Percentiles rank a stretch among this genome's conserved stretches.
Conservation (phyloP, 495 filamentous ascomycete genomes). For the Hypoxylon perforatum region DNA sequence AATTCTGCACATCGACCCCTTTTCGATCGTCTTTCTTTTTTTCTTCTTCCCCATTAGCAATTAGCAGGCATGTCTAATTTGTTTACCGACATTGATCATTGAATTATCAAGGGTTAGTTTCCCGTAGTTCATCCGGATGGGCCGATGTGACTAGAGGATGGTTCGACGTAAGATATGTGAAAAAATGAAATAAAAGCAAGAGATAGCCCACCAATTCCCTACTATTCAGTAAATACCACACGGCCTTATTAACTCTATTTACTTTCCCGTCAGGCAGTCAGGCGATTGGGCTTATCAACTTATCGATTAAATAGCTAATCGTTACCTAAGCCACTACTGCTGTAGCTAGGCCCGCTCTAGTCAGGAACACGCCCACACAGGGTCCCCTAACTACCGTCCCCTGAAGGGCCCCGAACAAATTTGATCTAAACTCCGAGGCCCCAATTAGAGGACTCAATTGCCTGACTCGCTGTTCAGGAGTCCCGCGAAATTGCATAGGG, state of each 20-base stretch:
- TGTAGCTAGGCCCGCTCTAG: slow-evolving; percentile 5
- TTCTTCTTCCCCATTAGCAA: slow-evolving; percentile 1
- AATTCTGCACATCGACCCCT: slow-evolving; percentile 22
- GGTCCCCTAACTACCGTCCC: background rate
- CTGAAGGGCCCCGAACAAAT: slow-evolving; percentile 11
- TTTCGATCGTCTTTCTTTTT: slow-evolving; percentile 22
- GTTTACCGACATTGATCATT: slow-evolving; percentile 26
- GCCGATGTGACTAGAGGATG: slow-evolving; percentile 28
- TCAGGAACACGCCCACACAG: slow-evolving; percentile 16
- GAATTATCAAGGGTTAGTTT: background rate
- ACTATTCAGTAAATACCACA: background rate
- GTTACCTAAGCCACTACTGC: slow-evolving; percentile 7
- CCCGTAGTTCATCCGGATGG: slow-evolving; percentile 21
- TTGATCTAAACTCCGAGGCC: slow-evolving; percentile 33
- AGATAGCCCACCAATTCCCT: background rate
- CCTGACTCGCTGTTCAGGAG: slow-evolving; percentile 10
- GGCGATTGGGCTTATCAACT: background rate
- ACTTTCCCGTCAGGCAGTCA: background rate
- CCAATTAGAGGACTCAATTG: slow-evolving; percentile 18
- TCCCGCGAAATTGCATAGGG: slow-evolving; percentile 39
- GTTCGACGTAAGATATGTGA: slow-evolving; percentile 23
- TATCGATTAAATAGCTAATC: slow-evolving; percentile 10
- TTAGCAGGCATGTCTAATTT: slow-evolving; percentile 3
- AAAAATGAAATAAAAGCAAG: slow-evolving; percentile 32
- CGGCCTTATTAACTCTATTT: background rate